Evolutionary conservation across 768 basidiomycete species (phyloP), one percentile per base, ranked within the genome.

Genomic region (Podaxis carcinomalis): DNA sequence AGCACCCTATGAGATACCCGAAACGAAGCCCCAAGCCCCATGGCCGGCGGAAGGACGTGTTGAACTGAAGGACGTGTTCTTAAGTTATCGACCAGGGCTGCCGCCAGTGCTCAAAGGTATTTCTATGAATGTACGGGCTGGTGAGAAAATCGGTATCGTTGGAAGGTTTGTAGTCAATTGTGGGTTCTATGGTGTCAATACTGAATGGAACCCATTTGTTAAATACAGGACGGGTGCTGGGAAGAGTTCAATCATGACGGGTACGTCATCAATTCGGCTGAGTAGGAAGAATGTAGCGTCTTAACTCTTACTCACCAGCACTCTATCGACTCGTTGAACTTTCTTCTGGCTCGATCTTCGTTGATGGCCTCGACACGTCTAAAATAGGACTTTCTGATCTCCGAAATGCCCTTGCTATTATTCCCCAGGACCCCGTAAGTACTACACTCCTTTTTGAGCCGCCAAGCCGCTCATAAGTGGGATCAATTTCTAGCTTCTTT

Each of bases 131-230:
- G 78, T 97, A 27, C 70, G 74, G 0, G 83, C 84, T 0, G 90
- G 90, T 4, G 95, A 98, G 75, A 95, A 96, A 75, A 87, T 98
- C 64, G 95, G 95, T 28, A 90, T 96, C 56, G 90, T 96, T 51
- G 93, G 93, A 64, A 73, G 78, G 78, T 73, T 63, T 37, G 59
- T 63, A 19, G 13, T 19, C 50, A 40, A 42, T 25, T 32, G 23
- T 25, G 37, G 27, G 21, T 7, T 21, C 27, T 61, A 28, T 51
- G 32, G 37, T 39, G 28, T 27, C 21, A 37, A 57, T 19, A 53
- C 39, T 32, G 49, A 5, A 46, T 37, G 52, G 39, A 49, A 56
- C 49, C 1, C 32, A 11, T 21, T 21, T 57, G 9, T 62, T 56
- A 56, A 47, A 56, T 13, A 50, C 63, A 83, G 85, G 67, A 94